These are phyloP conservation scores for Selaginella moellendorffii DNA, from an alignment of 75 land plant genomes.

Conservation along the genomic window DNA sequence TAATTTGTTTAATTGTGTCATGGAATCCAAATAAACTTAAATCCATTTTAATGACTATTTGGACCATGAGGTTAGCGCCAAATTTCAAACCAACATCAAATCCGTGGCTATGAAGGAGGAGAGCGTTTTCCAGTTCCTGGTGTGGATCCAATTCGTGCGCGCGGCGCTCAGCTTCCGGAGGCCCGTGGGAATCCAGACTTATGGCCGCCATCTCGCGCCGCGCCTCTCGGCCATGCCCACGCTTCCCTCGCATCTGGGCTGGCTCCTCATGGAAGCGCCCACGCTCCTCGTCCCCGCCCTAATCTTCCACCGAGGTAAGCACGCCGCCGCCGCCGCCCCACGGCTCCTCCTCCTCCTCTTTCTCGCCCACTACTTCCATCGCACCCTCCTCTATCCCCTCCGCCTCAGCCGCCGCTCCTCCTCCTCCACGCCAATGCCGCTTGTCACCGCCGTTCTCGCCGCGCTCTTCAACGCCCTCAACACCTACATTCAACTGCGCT, in stretches of 20 bases:
- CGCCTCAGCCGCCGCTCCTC: conserved; percentile 14
- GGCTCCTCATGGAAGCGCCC: conserved; percentile 88
- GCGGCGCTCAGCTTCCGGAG: background rate
- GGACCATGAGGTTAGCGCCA: too few relatives aligned
- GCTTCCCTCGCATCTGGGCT: conserved; percentile 52
- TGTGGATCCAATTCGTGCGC: conserved; percentile 8
- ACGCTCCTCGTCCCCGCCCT: conserved; percentile 44
- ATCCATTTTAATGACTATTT: too few relatives aligned
- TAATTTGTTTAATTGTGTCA: too few relatives aligned
- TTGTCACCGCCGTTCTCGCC: conserved; percentile 28
- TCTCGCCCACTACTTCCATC: conserved; percentile 17
- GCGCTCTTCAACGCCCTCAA: conserved; percentile 57
- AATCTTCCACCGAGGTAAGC: conserved; percentile 21
- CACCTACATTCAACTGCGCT: conserved; percentile 65
- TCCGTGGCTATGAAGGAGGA: background rate
- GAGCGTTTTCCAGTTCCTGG: background rate
- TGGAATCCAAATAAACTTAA: too few relatives aligned
- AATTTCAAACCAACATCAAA: too few relatives aligned
- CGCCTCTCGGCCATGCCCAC: too few relatives aligned
- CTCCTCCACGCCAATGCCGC: conserved; percentile 32
- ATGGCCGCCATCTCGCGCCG: background rate
- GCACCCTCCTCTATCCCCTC: conserved; percentile 16
- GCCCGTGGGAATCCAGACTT: conserved; percentile 1
- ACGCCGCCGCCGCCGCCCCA: conserved; percentile 11
- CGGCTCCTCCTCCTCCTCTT: conserved; percentile 13